Conservation (phyloP, 2,329 filamentous ascomycete genomes). For the Huntiella bhutanensis region DNA sequence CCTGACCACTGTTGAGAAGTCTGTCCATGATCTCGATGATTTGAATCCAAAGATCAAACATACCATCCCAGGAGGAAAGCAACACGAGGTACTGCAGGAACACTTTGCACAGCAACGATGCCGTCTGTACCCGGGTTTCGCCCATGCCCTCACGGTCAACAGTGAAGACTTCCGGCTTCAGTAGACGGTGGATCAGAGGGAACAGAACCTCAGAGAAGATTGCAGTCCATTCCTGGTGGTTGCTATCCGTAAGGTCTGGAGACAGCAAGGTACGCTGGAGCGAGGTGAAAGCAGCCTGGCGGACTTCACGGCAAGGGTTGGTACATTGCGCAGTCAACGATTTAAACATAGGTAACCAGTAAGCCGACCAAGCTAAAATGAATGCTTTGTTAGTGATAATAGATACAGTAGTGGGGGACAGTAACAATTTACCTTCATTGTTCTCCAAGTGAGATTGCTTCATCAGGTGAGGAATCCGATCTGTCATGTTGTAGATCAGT, state of each 20-base stretch:
- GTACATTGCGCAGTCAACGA: constrained; percentile 77
- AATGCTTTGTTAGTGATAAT: constrained; percentile 2
- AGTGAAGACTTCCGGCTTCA: constrained; percentile 90
- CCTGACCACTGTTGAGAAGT: constrained; percentile 87
- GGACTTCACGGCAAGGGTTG: constrained; percentile 84
- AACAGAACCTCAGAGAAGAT: constrained; percentile 92
- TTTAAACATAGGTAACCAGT: constrained; percentile 90
- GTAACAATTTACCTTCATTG: constrained; percentile 43
- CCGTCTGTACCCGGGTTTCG: constrained; percentile 80
- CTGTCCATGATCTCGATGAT: constrained; percentile 91
- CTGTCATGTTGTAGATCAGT: constrained; percentile 65
- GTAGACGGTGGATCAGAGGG: constrained; percentile 64
- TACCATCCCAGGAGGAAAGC: constrained; percentile 67
- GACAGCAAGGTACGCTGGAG: constrained; percentile 75
- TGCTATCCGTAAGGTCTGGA: constrained; percentile 60
- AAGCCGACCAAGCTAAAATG: constrained; percentile 73
- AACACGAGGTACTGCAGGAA: constrained; percentile 85
- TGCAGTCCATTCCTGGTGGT: constrained; percentile 81
- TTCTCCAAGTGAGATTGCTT: constrained; percentile 82
- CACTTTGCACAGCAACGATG: constrained; percentile 82
- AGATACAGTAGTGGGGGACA: constrained; percentile 14
- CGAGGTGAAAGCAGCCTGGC: constrained; percentile 70
- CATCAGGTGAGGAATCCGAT: constrained; percentile 69
- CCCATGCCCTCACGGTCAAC: constrained; percentile 85
- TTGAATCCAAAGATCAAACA: constrained; percentile 79